phyloP scores from a whole-genome alignment of 2,329 filamentous ascomycete species.

The Botrytis aclada region DNA sequence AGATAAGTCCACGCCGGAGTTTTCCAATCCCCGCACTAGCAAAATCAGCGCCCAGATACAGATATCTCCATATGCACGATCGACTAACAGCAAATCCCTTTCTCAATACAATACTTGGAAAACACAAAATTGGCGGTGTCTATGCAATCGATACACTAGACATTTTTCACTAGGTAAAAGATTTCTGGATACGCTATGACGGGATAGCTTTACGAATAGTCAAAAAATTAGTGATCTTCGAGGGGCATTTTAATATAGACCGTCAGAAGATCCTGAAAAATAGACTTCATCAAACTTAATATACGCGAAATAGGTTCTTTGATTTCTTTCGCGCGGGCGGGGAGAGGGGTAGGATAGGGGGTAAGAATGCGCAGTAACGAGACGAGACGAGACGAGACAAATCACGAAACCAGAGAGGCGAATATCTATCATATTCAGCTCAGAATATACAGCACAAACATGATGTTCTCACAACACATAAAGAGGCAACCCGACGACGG shows the following conservation, averaged over 20 bases:
- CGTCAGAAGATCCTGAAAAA: background rate
- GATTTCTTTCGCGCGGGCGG: background rate
- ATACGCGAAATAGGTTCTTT: background rate
- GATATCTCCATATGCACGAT: background rate
- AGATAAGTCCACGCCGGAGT: background rate
- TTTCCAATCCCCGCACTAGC: background rate
- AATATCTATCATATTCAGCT: background rate
- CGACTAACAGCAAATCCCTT: background rate
- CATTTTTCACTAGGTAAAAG: no score
- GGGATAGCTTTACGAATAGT: background rate
- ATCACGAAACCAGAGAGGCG: background rate
- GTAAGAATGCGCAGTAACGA: background rate
- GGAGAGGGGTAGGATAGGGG: background rate
- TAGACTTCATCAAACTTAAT: background rate
- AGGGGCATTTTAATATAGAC: accelerated
- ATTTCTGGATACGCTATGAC: no score
- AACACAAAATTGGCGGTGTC: background rate
- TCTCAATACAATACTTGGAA: background rate
- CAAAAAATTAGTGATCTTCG: background rate
- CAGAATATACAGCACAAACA: background rate
- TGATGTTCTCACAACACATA: background rate
- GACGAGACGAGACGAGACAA: background rate
- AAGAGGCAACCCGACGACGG: background rate
- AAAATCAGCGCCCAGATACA: background rate
- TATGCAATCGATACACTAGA: accelerated